Evolutionary conservation across 768 basidiomycete species (phyloP).

Genomic region (Podaxis sp.): DNA sequence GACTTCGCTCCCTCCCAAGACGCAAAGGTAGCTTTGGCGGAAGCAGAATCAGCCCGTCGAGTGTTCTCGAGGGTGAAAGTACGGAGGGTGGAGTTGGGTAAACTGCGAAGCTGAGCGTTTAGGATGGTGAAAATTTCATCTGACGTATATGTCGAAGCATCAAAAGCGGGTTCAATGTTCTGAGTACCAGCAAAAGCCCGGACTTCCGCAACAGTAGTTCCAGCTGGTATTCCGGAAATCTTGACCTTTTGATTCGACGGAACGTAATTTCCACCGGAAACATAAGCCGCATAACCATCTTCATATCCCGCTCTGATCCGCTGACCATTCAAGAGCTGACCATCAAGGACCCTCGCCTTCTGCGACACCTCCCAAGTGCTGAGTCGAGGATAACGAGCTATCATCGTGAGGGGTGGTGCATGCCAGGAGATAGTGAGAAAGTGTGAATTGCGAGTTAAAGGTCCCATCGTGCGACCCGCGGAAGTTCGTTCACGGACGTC

Average conservation of each 20-base stretch:
- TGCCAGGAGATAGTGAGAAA: slow-evolving; percentile 53
- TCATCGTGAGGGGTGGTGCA: slow-evolving; percentile 41
- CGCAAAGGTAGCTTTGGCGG: slow-evolving; percentile 44
- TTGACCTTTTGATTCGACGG: not conserved
- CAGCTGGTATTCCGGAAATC: slow-evolving; percentile 11
- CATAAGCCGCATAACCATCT: slow-evolving; percentile 21
- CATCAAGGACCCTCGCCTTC: slow-evolving; percentile 39
- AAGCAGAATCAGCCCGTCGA: slow-evolving; percentile 1
- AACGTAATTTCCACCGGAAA: not conserved
- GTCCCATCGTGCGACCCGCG: slow-evolving; percentile 40
- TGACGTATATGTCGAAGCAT: not conserved
- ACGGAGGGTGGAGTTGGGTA: not conserved
- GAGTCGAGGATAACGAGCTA: slow-evolving; percentile 40
- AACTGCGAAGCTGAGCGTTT: slow-evolving; percentile 4
- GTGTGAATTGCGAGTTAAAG: slow-evolving; percentile 30
- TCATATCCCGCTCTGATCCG: slow-evolving; percentile 49
- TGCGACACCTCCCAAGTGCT: slow-evolving; percentile 25
- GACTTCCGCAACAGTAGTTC: slow-evolving; percentile 1
- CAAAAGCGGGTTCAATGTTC: not conserved
- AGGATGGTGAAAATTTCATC: slow-evolving; percentile 10
- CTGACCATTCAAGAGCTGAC: slow-evolving; percentile 35
- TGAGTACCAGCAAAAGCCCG: slow-evolving; percentile 3
- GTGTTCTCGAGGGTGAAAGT: slow-evolving; percentile 9
- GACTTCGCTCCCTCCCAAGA: slow-evolving; percentile 48
- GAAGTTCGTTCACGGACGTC: slow-evolving; percentile 40